Conservation (phyloP, 1,139 yeast genomes). For the Debaryomyces sp. region DNA sequence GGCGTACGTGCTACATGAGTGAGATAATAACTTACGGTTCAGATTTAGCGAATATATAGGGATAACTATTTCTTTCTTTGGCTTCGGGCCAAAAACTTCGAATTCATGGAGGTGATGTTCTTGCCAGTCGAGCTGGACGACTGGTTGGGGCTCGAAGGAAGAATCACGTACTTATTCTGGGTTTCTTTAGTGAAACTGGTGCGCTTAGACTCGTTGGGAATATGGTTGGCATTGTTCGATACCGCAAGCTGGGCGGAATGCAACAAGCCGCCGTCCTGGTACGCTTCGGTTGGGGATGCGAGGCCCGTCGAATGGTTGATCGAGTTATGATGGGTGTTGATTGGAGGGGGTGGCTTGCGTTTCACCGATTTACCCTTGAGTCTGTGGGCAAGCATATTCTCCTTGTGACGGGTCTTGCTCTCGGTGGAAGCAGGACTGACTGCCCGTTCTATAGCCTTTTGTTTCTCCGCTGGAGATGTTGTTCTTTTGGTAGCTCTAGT, state of each 20-base stretch:
- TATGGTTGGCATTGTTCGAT: constrained; percentile 27
- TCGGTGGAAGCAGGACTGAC: constrained; percentile 4
- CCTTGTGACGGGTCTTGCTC: constrained; percentile 6
- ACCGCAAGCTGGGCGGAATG: constrained; percentile 53
- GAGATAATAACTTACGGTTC: background rate
- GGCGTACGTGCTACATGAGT: background rate
- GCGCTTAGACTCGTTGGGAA: constrained; percentile 30
- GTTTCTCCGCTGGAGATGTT: background rate
- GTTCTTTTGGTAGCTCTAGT: background rate
- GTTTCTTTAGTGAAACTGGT: constrained; percentile 42
- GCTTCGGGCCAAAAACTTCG: constrained; percentile 48
- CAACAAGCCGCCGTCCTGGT: constrained; percentile 30
- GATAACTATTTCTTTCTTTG: constrained; percentile 34
- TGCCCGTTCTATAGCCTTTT: background rate
- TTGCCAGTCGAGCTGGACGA: constrained; percentile 4
- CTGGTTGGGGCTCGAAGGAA: constrained; percentile 6
- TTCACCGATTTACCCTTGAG: constrained; percentile 19
- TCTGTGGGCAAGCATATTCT: constrained; percentile 14
- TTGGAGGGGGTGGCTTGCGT: constrained; percentile 43
- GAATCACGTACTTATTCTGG: background rate
- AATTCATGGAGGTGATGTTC: constrained; percentile 40
- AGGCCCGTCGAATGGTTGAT: constrained; percentile 41
- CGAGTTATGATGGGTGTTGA: constrained; percentile 19
- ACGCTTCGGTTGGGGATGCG: constrained; percentile 15
- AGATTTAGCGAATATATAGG: constrained; percentile 1